Conservation (phyloP, 2,329 filamentous ascomycete species). For the Podosphaera aphanis region DNA sequence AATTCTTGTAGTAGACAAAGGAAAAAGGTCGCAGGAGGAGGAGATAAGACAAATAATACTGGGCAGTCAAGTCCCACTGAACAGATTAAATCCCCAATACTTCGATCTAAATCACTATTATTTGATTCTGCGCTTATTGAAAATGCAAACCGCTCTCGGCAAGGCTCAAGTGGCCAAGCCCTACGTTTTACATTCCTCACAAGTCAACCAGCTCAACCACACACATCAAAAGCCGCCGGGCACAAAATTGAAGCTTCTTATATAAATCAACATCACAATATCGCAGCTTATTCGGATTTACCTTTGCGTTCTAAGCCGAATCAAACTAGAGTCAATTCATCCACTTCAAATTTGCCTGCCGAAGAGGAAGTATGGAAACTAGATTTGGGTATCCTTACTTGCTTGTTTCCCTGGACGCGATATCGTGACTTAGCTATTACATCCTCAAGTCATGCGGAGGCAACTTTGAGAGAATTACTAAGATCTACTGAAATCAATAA, state of each 20-base stretch:
- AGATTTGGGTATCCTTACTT: conserved; percentile 11
- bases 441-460: conserved; percentile 26
- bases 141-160: conserved; percentile 16
- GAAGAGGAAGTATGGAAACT: conserved; percentile 7
- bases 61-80: conserved; percentile 3
- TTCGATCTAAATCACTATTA: conserved; percentile 19
- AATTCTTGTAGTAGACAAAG: conserved; percentile 27
- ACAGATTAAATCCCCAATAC: conserved; percentile 9
- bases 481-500: conserved; percentile 17
- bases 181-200: conserved; percentile 22
- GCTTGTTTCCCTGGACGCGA: conserved; percentile 15
- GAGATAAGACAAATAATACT: conserved; percentile 1
- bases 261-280: conserved; percentile 1
- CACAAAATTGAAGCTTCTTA: conserved; percentile 8
- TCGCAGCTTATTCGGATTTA: conserved; percentile 6
- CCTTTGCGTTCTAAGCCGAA: conserved; percentile 9
- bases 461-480: conserved; percentile 29
- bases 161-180: conserved; percentile 16
- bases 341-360: conserved; percentile 9
- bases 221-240: conserved; percentile 24
- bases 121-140: conserved; percentile 23
- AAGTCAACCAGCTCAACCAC: conserved; percentile 31
- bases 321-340: conserved; percentile 12
- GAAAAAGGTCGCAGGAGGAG: conserved; percentile 14
- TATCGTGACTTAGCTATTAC: conserved; percentile 2